Conservation (phyloP, 2,329 filamentous ascomycete genomes). For the Penicillium sp. region DNA sequence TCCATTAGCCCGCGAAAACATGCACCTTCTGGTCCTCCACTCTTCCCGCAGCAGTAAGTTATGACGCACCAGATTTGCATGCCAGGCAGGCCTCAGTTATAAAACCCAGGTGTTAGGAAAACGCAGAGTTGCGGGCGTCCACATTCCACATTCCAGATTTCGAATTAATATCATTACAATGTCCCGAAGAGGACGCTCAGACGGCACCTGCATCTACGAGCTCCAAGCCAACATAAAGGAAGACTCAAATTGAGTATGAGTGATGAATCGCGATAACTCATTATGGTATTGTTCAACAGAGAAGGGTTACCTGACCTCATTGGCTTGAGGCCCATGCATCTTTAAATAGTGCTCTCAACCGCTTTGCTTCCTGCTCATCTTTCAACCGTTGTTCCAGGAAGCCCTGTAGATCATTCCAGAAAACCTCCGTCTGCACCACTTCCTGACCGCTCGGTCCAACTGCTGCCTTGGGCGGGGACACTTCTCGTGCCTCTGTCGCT, state of each 20-base stretch:
- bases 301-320: neutral
- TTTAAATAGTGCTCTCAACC: constrained; percentile 67
- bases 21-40: neutral
- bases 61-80: too few relatives aligned
- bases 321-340: constrained; percentile 56
- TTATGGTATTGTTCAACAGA: neutral
- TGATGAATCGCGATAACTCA: neutral
- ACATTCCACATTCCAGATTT: too few relatives aligned
- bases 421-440: constrained; percentile 67
- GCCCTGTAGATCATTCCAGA: constrained; percentile 82
- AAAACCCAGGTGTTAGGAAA: too few relatives aligned
- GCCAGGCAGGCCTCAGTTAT: too few relatives aligned
- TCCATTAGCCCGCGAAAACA: neutral
- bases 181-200: too few relatives aligned
- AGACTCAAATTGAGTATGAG: neutral
- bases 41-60: neutral
- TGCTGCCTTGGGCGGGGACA: constrained; percentile 39
- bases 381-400: constrained; percentile 78
- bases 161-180: too few relatives aligned
- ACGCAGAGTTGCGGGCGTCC: too few relatives aligned
- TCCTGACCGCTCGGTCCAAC: constrained; percentile 58
- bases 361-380: constrained; percentile 65
- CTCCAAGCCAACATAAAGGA: too few relatives aligned
- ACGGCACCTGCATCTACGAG: too few relatives aligned
- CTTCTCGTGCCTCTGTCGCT: constrained; percentile 31